Conservation (phyloP, 805 yeast genomes). For the Candida ulmi region DNA sequence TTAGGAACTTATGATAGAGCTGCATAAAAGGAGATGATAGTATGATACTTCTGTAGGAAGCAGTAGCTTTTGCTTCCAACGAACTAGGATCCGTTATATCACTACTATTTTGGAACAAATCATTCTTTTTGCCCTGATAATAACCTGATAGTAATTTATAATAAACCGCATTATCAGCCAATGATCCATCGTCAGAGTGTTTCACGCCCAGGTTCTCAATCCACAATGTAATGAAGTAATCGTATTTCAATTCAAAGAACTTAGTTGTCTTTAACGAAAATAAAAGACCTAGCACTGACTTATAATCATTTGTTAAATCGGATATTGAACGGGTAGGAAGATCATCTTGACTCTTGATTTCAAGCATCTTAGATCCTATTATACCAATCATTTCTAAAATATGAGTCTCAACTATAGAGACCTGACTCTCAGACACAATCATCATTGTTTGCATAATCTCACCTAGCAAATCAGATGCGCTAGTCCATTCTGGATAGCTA, state of each 20-base stretch:
- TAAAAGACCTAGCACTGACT: slow-evolving; percentile 5
- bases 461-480: slow-evolving; percentile 47
- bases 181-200: not conserved
- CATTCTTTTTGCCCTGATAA: slow-evolving; percentile 4
- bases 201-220: slow-evolving; percentile 5
- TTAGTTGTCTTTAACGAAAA: not conserved
- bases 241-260: slow-evolving; percentile 1
- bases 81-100: not conserved
- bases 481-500: slow-evolving; percentile 54
- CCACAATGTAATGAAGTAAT: slow-evolving; percentile 19
- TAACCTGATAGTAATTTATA: not conserved
- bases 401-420: slow-evolving; percentile 40
- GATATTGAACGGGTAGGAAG: not conserved
- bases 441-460: slow-evolving; percentile 41
- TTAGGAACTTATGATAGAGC: slow-evolving; percentile 48
- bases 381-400: slow-evolving; percentile 57
- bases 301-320: slow-evolving; percentile 1
- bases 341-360: slow-evolving; percentile 24
- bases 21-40: slow-evolving; percentile 13
- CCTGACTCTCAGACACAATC: slow-evolving; percentile 28
- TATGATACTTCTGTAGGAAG: slow-evolving; percentile 3
- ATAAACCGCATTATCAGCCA: not conserved
- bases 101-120: not conserved
- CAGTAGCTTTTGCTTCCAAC: not conserved
- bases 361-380: slow-evolving; percentile 47